Evolutionary conservation across 129 eudicot genomes (phyloP).

Genomic region (Sambucus nigra): DNA sequence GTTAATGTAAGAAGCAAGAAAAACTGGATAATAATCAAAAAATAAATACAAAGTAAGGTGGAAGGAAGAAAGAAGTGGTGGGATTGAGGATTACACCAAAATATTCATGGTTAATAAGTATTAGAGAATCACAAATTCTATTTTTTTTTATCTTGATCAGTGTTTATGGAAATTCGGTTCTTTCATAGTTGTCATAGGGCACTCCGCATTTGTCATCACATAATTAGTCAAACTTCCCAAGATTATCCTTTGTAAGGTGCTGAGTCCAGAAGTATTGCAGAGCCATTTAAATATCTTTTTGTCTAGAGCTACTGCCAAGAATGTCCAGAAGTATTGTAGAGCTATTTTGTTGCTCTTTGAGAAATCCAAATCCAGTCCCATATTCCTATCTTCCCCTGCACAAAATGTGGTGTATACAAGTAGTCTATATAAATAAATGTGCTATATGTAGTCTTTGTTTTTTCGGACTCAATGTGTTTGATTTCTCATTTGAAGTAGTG

Average conservation of each 20-base stretch:
- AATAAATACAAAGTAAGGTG: no score
- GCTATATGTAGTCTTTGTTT: no score
- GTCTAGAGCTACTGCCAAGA: conserved; percentile 72
- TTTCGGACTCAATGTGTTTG: no score
- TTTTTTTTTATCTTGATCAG: conserved; percentile 12
- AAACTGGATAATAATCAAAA: no score
- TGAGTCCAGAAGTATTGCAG: conserved; percentile 53
- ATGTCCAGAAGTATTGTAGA: conserved; percentile 53
- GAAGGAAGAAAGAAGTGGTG: no score
- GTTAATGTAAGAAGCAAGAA: no score
- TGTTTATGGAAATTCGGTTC: conserved; percentile 49
- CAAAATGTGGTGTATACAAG: no score
- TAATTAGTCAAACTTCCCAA: conserved; percentile 82
- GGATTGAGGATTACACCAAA: background rate
- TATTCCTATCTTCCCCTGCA: conserved; percentile 59
- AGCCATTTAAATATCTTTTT: no score
- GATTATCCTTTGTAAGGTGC: conserved; percentile 52
- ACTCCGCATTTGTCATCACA: conserved; percentile 50
- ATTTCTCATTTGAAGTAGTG: no score
- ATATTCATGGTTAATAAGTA: background rate
- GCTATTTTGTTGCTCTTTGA: conserved; percentile 88
- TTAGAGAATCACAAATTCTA: background rate
- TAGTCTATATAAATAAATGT: no score
- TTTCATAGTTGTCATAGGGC: conserved; percentile 83
- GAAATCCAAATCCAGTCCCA: conserved; percentile 93